Base-by-base conservation (phyloP, 2,329 filamentous ascomycete species). In the Cytospora leucostoma region DNA sequence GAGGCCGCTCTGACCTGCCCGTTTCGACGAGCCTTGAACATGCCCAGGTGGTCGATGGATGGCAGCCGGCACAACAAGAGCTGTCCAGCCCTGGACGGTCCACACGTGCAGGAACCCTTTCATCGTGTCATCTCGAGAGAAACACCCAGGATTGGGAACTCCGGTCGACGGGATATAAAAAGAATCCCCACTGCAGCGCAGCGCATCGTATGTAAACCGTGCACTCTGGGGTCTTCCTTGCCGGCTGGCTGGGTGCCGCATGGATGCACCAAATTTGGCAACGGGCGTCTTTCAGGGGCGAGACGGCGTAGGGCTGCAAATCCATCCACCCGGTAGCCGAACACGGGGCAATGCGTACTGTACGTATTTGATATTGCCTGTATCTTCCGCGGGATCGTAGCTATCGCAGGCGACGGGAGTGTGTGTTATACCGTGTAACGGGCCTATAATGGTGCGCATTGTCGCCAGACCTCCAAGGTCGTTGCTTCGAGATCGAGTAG, bases 131-230 rank as follows among this genome's bases (percentile, higher is more conserved):
- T 15, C 8, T 21, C 5, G 44, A 47, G 11, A 4, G n/a, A 47
- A 10, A 21, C 7, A 17, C 27, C 27, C 27, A 47, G n/a, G 7
- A 19, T 44, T 47, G 44, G n/a, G 27, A 27, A 2, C 27, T 27
- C 27, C 27, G 27, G 27, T 27, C 27, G 27, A 49, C 58, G 35
- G 50, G 58, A 57, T 64, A 64, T 61, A 64, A 64, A 61, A 64
- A 64, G 62, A 56, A 38, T 53, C 53, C 38, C 37, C 55, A 44
- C 44, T 19, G n/a, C 27, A 17, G 35, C 21, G 3, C 55, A 44
- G 33, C 13, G n/a, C 27, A 17, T 19, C 37, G 3, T 21, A 47
- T 44, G 44, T n/a, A 51, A 54, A 60, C 58, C 51, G 50, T 60
- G 58, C 58, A 47, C 50, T 53, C 37, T 47, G 38, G 50, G 58